Conservation (phyloP, 179 eudicot genomes). For the Drosera spatulata region DNA sequence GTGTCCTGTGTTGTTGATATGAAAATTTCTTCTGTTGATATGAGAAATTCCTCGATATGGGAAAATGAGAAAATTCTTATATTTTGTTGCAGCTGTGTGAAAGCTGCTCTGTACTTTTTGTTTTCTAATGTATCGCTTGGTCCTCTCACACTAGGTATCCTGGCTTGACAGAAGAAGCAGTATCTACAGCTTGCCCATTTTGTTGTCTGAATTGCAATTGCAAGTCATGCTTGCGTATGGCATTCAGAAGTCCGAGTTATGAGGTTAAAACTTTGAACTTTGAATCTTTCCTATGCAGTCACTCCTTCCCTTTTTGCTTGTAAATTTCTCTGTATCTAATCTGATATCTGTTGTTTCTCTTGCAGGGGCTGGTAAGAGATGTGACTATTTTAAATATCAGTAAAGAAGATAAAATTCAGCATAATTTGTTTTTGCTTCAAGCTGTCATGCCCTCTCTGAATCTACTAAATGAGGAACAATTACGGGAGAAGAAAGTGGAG, state of each 20-base stretch:
- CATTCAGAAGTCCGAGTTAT: constrained; percentile 11
- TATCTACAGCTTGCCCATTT: constrained; percentile 48
- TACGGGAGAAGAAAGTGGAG: constrained; percentile 34
- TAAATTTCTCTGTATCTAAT: no score
- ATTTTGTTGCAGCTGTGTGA: no score
- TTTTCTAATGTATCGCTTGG: no score
- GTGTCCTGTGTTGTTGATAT: no score
- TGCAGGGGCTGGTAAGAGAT: constrained; percentile 11
- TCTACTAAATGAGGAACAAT: constrained; percentile 31
- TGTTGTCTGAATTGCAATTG: constrained; percentile 56
- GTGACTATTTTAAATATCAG: background rate
- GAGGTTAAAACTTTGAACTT: constrained; percentile 1
- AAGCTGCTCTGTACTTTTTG: no score
- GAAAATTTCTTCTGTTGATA: no score
- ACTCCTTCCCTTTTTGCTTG: no score
- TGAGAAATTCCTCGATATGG: no score
- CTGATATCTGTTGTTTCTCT: background rate
- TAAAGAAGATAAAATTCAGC: constrained; percentile 9
- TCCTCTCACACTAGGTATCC: constrained; percentile 15
- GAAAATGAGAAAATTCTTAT: no score
- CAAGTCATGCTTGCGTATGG: constrained; percentile 52
- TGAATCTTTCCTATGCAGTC: background rate
- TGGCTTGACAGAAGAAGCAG: constrained; percentile 34
- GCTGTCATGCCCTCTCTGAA: constrained; percentile 36
- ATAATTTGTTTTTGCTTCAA: constrained; percentile 21